Conservation (phyloP, 1,284 basidiomycete species). For the Leccinum insigne region DNA sequence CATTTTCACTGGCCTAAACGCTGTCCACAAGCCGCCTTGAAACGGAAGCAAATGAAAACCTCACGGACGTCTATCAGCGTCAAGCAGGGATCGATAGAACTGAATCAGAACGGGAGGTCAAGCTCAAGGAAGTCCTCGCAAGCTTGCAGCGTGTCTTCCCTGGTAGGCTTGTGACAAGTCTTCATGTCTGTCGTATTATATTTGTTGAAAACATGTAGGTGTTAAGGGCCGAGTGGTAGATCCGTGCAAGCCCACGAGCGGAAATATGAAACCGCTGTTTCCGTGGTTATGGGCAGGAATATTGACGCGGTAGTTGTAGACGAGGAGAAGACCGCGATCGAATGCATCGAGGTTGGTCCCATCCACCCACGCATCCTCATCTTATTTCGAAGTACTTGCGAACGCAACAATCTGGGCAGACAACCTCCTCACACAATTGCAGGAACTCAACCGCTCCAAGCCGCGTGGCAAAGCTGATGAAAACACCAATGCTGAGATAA, state of each 20-base stretch:
- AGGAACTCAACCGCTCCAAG: slow-evolving; percentile 81
- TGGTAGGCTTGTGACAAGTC: slow-evolving; percentile 41
- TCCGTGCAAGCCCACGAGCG: slow-evolving; percentile 89
- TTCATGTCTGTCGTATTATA: background rate
- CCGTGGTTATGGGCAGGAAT: slow-evolving; percentile 93
- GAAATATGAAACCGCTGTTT: slow-evolving; percentile 95
- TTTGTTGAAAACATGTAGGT: slow-evolving; percentile 42
- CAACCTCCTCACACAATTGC: slow-evolving; percentile 74
- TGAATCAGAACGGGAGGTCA: slow-evolving; percentile 84
- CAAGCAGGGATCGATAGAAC: slow-evolving; percentile 86
- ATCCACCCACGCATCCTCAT: slow-evolving; percentile 2
- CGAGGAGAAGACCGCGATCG: slow-evolving; percentile 95
- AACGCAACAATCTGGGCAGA: slow-evolving; percentile 91
- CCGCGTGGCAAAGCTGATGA: slow-evolving; percentile 86
- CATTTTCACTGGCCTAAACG: background rate
- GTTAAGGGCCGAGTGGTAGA: slow-evolving; percentile 92
- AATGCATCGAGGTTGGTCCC: slow-evolving; percentile 85
- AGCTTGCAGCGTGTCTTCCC: slow-evolving; percentile 89
- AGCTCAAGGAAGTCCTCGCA: slow-evolving; percentile 77
- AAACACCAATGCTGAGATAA: slow-evolving; percentile 72
- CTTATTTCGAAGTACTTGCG: slow-evolving; percentile 76
- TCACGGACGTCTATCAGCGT: slow-evolving; percentile 82
- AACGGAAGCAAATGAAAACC: slow-evolving; percentile 89
- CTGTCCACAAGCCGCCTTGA: slow-evolving; percentile 71
- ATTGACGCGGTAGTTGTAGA: slow-evolving; percentile 97